Evolutionary conservation across 2,329 filamentous ascomycete genomes (phyloP).

Genomic region (Pseudogymnoascus sp.): DNA sequence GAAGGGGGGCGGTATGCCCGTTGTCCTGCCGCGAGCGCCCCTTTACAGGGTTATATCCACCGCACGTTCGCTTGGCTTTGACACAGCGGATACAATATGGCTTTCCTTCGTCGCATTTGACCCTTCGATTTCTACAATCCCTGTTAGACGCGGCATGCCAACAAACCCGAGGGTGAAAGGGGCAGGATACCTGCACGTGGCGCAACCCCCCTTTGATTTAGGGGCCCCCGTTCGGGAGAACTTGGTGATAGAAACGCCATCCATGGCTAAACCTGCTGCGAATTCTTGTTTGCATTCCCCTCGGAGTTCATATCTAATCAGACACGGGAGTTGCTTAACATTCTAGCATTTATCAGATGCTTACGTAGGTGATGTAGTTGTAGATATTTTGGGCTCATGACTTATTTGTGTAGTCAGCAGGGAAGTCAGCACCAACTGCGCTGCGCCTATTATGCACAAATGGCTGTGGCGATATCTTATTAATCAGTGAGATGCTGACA

Average conservation of each 20-base stretch:
- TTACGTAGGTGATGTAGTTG: neutral
- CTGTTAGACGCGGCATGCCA: neutral
- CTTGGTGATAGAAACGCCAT: neutral
- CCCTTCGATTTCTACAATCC: conserved; percentile 33
- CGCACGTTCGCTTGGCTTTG: conserved; percentile 52
- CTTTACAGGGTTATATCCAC: conserved; percentile 45
- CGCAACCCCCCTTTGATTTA: neutral
- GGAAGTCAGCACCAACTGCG: neutral
- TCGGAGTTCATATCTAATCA: neutral
- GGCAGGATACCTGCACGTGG: conserved; percentile 5
- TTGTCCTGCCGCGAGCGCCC: neutral
- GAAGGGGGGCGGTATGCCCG: neutral
- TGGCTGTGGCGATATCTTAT: neutral
- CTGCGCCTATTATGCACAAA: neutral
- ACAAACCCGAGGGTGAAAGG: neutral
- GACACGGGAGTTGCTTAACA: neutral
- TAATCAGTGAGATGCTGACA: neutral
- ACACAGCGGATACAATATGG: conserved; percentile 57
- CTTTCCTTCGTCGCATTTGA: conserved; percentile 61
- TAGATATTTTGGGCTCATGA: neutral
- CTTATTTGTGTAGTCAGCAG: neutral
- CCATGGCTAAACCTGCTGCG: neutral
- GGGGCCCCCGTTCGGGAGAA: neutral
- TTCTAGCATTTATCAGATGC: neutral
- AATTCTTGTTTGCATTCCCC: neutral